Percentiles rank a stretch among this genome's conserved stretches.
Evolutionary conservation across 2,329 filamentous ascomycete species (phyloP).

Genomic region (Fusarium nygamai): DNA sequence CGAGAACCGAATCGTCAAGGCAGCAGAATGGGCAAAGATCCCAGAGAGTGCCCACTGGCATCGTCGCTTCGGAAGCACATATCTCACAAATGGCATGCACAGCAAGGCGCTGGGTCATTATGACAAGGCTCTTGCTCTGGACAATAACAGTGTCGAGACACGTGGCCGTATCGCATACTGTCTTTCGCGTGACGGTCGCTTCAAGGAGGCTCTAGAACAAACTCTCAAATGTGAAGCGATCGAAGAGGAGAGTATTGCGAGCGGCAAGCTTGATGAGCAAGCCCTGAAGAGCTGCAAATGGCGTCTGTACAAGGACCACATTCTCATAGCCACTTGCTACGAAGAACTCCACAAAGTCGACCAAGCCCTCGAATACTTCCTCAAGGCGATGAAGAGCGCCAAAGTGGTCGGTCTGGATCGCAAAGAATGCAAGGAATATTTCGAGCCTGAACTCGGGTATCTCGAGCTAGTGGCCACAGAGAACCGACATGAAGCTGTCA

Average conservation of each 20-base stretch:
- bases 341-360: constrained; percentile 47
- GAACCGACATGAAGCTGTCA: constrained; percentile 50
- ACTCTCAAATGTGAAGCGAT: constrained; percentile 51
- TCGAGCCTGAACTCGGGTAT: constrained; percentile 52
- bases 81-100: constrained; percentile 50
- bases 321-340: constrained; percentile 51
- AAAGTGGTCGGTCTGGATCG: constrained; percentile 40
- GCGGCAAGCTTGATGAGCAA: constrained; percentile 37
- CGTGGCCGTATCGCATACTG: constrained; percentile 55
- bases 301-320: constrained; percentile 54
- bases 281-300: constrained; percentile 47
- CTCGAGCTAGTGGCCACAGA: constrained; percentile 50
- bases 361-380: constrained; percentile 49
- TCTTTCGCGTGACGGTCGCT: constrained; percentile 49
- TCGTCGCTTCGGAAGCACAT: constrained; percentile 53
- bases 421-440: constrained; percentile 46
- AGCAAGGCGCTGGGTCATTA: constrained; percentile 50
- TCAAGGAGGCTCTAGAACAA: constrained; percentile 48
- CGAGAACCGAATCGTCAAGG: constrained; percentile 49
- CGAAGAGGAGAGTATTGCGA: constrained; percentile 46
- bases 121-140: constrained; percentile 49
- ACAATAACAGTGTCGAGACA: constrained; percentile 52
- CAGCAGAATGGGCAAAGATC: constrained; percentile 50
- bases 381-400: constrained; percentile 48
- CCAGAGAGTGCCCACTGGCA: constrained; percentile 51